Evolutionary conservation across 495 filamentous ascomycete species (phyloP).

Genomic region (Astrothelium macrocarpum): DNA sequence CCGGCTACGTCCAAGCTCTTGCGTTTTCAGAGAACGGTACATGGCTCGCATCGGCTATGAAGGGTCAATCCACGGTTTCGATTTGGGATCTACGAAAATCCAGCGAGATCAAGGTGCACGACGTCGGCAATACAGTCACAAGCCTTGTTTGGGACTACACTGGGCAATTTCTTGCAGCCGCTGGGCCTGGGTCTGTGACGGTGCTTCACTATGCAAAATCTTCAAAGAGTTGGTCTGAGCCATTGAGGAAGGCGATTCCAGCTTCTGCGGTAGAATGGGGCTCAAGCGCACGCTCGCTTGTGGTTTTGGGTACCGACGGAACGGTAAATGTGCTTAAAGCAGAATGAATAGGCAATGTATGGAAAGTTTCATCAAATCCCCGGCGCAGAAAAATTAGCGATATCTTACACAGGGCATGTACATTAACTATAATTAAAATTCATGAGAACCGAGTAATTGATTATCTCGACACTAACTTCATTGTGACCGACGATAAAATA

Average conservation of each 20-base stretch:
- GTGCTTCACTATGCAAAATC: conserved; percentile 82
- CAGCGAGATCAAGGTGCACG: conserved; percentile 64
- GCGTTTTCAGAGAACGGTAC: conserved; percentile 96
- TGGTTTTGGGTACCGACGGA: conserved; percentile 65
- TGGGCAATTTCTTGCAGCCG: conserved; percentile 81
- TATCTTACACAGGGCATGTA: background rate
- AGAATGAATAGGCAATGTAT: background rate
- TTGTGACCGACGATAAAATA: too few species aligned
- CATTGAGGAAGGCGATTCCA: conserved; percentile 62
- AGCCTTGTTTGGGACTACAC: conserved; percentile 85
- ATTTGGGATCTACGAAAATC: conserved; percentile 89
- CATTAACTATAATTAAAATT: too few species aligned
- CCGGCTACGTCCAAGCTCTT: conserved; percentile 58
- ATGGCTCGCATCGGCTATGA: conserved; percentile 73
- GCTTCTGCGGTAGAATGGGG: conserved; percentile 73
- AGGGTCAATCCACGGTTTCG: conserved; percentile 62
- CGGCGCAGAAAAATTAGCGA: background rate
- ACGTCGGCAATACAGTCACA: conserved; percentile 65
- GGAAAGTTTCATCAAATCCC: background rate
- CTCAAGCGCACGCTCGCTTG: conserved; percentile 57
- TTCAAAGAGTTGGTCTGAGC: conserved; percentile 81
- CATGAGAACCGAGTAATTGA: too few species aligned
- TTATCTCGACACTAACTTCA: too few species aligned
- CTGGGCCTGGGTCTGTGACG: conserved; percentile 67
- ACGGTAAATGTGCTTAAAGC: conserved; percentile 53